A percentile compares a stretch with the other conserved stretches of the same genome.
These are phyloP conservation scores for Laguncularia racemosa DNA, from an alignment of 345 rosid species.

Conservation along the genomic window DNA sequence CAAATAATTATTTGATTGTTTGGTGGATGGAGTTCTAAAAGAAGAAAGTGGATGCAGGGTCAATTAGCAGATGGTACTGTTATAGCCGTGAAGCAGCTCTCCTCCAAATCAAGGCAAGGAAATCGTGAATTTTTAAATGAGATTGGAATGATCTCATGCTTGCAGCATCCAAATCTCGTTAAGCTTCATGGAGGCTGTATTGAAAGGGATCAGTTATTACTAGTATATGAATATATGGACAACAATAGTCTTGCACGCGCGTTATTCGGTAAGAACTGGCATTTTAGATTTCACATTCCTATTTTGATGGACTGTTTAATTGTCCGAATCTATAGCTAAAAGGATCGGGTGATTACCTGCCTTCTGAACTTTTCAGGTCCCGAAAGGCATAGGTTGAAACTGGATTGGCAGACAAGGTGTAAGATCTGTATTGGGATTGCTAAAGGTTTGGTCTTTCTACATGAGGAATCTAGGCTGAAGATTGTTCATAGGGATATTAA, in stretches of 20 bases:
- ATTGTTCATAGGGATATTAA: constrained; percentile 68
- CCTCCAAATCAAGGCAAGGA: constrained; percentile 66
- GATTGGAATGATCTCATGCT: constrained; percentile 57
- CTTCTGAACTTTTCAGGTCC: constrained; percentile 10
- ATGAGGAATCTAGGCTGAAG: constrained; percentile 43
- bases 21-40: neutral
- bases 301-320: no score
- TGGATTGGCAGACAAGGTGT: constrained; percentile 42
- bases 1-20: neutral
- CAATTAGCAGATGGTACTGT: constrained; percentile 43
- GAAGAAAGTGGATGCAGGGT: constrained; percentile 15
- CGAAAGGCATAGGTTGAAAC: constrained; percentile 12
- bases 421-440: constrained; percentile 52
- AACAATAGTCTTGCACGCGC: constrained; percentile 54
- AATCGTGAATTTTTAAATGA: constrained; percentile 67
- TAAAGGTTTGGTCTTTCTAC: constrained; percentile 53
- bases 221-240: constrained; percentile 68
- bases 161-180: constrained; percentile 72
- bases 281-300: neutral
- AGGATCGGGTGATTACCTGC: neutral
- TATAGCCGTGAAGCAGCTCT: constrained; percentile 67
- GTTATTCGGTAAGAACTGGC: constrained; percentile 38
- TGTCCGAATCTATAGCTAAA: neutral
- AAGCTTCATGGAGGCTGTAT: constrained; percentile 60
- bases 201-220: constrained; percentile 46